These are phyloP conservation scores for Naganishia sp. DNA, from an alignment of 1,284 basidiomycete species.

Conservation along the genomic window DNA sequence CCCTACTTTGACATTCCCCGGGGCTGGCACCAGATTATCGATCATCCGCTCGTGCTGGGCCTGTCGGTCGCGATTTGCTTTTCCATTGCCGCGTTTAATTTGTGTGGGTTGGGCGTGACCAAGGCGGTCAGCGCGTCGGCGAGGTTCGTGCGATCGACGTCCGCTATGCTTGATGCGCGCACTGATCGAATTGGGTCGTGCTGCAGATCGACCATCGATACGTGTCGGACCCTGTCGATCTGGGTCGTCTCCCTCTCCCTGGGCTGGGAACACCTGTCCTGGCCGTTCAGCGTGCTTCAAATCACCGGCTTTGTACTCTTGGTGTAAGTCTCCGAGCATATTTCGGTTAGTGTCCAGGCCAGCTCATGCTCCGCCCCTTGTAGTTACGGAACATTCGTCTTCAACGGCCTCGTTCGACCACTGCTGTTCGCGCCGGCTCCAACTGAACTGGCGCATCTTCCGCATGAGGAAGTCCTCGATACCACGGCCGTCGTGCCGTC, in stretches of 20 bases:
- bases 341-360: not conserved
- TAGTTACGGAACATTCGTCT: constrained; percentile 57
- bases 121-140: constrained; percentile 85
- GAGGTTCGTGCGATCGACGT: constrained; percentile 57
- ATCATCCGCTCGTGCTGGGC: constrained; percentile 73
- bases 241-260: constrained; percentile 74
- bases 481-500: constrained; percentile 45
- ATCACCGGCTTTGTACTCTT: constrained; percentile 84
- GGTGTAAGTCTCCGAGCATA: constrained; percentile 59
- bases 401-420: constrained; percentile 71
- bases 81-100: constrained; percentile 93
- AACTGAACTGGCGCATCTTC: constrained; percentile 39
- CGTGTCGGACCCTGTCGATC: constrained; percentile 86
- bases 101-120: constrained; percentile 90
- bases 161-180: too few species aligned
- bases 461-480: constrained; percentile 46
- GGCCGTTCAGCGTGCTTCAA: constrained; percentile 81
- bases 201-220: constrained; percentile 75
- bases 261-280: constrained; percentile 88
- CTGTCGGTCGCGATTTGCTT: constrained; percentile 75
- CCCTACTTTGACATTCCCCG: constrained; percentile 89
- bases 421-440: constrained; percentile 57
- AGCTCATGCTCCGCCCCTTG: constrained; percentile 9
- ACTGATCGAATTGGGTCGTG: too few species aligned
- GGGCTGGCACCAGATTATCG: constrained; percentile 85